A percentile compares a stretch with the other conserved stretches of the same genome.
Conservation (phyloP, 2,329 filamentous ascomycete genomes). For the Beauveria bassiana region DNA sequence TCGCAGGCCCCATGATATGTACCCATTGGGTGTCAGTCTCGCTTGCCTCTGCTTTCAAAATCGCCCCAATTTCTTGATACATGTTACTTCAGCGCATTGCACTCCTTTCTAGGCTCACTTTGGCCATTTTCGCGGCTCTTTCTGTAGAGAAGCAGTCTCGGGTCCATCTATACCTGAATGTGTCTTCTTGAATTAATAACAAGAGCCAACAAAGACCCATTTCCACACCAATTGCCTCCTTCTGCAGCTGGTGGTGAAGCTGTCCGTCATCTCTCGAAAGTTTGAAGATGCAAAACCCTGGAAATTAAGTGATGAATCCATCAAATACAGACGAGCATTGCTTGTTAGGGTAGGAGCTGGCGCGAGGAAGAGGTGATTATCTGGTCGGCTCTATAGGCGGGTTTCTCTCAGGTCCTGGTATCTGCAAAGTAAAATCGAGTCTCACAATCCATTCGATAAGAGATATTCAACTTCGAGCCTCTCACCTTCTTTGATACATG, state of each 20-base stretch:
- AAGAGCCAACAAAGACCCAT: constrained; percentile 17
- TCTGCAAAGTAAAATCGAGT: too few species aligned
- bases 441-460: too few species aligned
- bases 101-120: background rate
- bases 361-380: background rate
- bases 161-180: constrained; percentile 54
- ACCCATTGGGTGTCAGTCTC: constrained; percentile 31
- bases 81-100: background rate
- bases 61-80: background rate
- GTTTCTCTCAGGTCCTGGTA: background rate
- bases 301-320: background rate
- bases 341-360: background rate
- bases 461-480: too few species aligned
- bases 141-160: constrained; percentile 43
- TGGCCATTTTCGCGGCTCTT: constrained; percentile 37
- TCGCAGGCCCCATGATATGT: constrained; percentile 56
- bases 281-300: background rate
- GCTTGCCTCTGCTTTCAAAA: background rate
- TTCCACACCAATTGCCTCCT: background rate
- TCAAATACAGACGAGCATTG: constrained; percentile 15
- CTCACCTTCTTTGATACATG: too few species aligned
- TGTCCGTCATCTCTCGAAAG: background rate
- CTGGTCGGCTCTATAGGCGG: background rate
- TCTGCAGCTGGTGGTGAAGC: background rate
- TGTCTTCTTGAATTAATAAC: constrained; percentile 40